Percentiles rank a stretch among this genome's conserved stretches.
Conservation (phyloP, 1,139 yeast genomes). For the Diutina siamensis region DNA sequence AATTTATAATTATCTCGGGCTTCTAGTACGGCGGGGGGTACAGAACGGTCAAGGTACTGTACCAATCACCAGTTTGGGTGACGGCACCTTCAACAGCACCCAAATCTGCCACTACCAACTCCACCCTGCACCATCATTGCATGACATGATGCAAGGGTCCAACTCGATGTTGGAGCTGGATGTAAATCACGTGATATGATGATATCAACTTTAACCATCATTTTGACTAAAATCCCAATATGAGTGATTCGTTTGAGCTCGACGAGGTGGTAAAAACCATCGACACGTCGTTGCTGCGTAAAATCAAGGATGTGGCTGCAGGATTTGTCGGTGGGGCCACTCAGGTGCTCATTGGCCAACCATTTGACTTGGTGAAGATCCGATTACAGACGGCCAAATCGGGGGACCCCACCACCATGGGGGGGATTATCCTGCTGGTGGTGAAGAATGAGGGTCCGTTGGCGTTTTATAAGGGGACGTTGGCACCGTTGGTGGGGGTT, state of each 20-base stretch:
- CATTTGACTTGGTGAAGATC: slow-evolving; percentile 60
- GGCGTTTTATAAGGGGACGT: slow-evolving; percentile 48
- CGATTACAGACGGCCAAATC: slow-evolving; percentile 42
- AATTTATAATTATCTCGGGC: no score
- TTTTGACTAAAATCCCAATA: not conserved
- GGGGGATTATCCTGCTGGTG: slow-evolving; percentile 42
- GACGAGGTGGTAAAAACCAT: slow-evolving; percentile 11
- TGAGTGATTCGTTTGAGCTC: slow-evolving; percentile 4
- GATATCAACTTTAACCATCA: not conserved
- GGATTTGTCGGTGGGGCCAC: slow-evolving; percentile 47
- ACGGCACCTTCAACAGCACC: no score
- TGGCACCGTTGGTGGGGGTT: slow-evolving; percentile 42
- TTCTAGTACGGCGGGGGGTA: no score
- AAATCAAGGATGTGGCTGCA: slow-evolving; percentile 47
- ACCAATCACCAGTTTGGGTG: no score
- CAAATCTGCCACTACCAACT: no score
- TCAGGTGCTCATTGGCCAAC: slow-evolving; percentile 67
- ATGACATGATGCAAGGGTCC: no score
- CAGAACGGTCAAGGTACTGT: no score
- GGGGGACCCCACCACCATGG: slow-evolving; percentile 19
- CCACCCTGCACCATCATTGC: no score
- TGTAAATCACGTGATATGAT: slow-evolving; percentile 1
- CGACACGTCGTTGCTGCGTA: slow-evolving; percentile 43
- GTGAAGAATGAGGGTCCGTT: slow-evolving; percentile 45
- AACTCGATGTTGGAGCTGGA: no score